Base-by-base conservation (phyloP, 192 early-diverging fungal species). In the Backusella australiensis region DNA sequence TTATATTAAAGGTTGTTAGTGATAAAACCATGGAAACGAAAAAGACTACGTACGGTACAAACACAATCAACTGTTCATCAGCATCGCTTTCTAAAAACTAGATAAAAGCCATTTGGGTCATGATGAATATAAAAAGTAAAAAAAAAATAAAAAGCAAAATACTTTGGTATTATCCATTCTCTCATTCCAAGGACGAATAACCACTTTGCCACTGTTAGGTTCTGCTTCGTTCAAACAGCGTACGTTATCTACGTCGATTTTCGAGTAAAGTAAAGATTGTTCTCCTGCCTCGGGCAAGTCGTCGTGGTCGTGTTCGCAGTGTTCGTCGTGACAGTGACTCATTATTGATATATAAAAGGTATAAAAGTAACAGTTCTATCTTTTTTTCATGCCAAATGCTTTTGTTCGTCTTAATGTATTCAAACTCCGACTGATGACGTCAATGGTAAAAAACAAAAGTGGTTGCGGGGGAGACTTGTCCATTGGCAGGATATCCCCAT, bases 31-130 rank as follows among this genome's bases (percentile, higher is more conserved):
- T 32, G 32, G 2, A 32, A 34, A 82, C 42, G 34, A 56, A 17
- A 59, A 21, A 6, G 5, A 52, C 9, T 1, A 85, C 91, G 77
- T 87, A 95, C 86, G 96, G 96, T 49, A 99, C 93, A 77, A 86
- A 85, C 14, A 99, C 77, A 59, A 99, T 92, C 17, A 99, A 85
- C 82, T 97, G 94, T 63, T 94, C 94, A 86, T 99, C 98, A 0
- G 90, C 89, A 81, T 97, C 96, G 59, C 91, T 93, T 71, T 93
- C 89, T 9, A 97, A 81, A 74, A 80, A 86, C 86, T 91, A 82
- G 9, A 39, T 7, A 2, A 39, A 39, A 39, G 11, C 38, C 11
- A 39, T 39, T 39, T 39, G 38, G 12, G 38, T 39, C 8, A 2
- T 39, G 38, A 39, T 9, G 38, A 39, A 2, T 34, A 44, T 44